Conservation (phyloP, 306 rosid species). For the Sindora glabra region DNA sequence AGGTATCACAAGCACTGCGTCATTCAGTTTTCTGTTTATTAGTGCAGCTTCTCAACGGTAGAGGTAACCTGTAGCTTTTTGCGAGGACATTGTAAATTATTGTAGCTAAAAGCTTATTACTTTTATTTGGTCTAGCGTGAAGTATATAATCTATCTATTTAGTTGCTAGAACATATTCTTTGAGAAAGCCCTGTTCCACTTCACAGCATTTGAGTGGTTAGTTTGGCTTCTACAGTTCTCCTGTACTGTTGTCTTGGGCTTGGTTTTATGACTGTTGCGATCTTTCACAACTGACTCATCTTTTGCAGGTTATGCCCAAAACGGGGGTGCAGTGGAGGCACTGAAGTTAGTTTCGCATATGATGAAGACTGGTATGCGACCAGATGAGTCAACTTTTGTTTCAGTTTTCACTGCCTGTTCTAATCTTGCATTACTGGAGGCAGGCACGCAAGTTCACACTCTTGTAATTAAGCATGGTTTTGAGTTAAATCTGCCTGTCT, state of each 20-base stretch:
- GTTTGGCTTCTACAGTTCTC: not conserved
- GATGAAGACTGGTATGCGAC: conserved; percentile 30
- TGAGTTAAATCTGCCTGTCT: conserved; percentile 32
- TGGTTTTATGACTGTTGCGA: not conserved
- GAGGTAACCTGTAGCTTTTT: not conserved
- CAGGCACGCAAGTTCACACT: conserved; percentile 25
- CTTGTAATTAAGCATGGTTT: conserved; percentile 28
- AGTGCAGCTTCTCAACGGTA: too few species aligned
- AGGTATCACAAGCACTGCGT: conserved; percentile 14
- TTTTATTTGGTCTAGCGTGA: too few species aligned
- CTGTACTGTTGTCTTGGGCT: not conserved
- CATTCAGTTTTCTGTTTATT: too few species aligned
- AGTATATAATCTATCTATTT: too few species aligned
- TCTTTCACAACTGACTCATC: conserved; percentile 2
- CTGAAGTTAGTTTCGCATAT: conserved; percentile 30
- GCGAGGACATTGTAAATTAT: too few species aligned
- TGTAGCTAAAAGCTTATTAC: too few species aligned
- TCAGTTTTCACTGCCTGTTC: conserved; percentile 41
- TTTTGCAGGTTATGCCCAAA: conserved; percentile 38
- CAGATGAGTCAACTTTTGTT: conserved; percentile 37
- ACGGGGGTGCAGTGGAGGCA: conserved; percentile 44
- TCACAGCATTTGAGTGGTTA: too few species aligned
- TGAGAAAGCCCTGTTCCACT: too few species aligned
- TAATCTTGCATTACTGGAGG: conserved; percentile 30
- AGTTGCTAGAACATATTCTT: too few species aligned